Evolutionary conservation across 306 rosid species (phyloP), one percentile per base, ranked within the genome.

Genomic region (Citrullus mucosospermus): DNA sequence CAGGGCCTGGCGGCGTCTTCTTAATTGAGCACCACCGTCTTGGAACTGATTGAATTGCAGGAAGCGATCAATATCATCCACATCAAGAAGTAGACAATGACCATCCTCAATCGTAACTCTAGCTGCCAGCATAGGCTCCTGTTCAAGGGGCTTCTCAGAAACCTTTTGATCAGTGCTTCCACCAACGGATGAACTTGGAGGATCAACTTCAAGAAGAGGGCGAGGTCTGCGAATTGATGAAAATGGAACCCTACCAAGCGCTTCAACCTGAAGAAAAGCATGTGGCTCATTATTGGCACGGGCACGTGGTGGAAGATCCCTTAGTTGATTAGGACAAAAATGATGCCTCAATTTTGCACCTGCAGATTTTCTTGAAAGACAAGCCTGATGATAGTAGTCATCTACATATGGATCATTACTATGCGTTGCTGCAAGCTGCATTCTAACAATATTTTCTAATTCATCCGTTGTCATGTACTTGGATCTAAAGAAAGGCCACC

Each of bases 191-290:
- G 91, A 83, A 82, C 85, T 92, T 59, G 97, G 91, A 69, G 97
- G 84, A 78, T 96, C 99, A 81, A 96, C 96, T 87, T 96, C 99
- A 66, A 96, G 88, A 69, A 96, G 99, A 80, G 99, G 99, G 38
- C 99, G 99, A 50, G 99, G 99, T 86, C 99, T 88, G 63, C 96
- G 98, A 83, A 96, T 91, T 80, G 99, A 96, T 48, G 99, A 96
- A 85, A 96, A 96, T 6, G 98, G 98, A 85, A 96, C 95, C 84
- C 99, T 91, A 78, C 99, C 99, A 79, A 93, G 88, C 69, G 99
- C 99, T 86, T 96, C 99, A 75, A 96, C 98, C 82, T 96, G 99
- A 80, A 96, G 99, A 87, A 91, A 96, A 86, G 98, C 98, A 87
- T 96, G 99, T 14, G 96, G 98, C 78, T 96, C 99, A 51, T 79